phyloP scores from a whole-genome alignment of 768 basidiomycete species.

The Thelephora aurantiotincta region DNA sequence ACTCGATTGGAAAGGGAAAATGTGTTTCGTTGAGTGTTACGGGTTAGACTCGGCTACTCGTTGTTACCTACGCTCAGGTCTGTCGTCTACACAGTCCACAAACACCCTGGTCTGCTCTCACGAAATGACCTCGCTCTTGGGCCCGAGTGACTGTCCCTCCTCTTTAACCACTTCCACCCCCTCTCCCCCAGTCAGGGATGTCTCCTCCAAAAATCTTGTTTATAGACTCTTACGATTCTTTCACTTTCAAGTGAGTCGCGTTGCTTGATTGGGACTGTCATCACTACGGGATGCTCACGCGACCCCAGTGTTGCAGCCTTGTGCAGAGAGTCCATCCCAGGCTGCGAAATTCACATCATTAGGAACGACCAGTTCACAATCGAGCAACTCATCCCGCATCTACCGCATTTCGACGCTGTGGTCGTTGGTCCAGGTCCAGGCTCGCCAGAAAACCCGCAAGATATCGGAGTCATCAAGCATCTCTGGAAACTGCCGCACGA shows the following conservation, averaged over 20 bases:
- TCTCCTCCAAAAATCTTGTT: constrained; percentile 35
- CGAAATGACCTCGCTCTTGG: too few relatives aligned
- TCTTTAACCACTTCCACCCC: too few relatives aligned
- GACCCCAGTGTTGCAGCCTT: constrained; percentile 52
- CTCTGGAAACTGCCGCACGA: constrained; percentile 50
- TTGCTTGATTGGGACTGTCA: not conserved
- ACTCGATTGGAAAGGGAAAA: too few relatives aligned
- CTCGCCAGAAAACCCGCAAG: constrained; percentile 45
- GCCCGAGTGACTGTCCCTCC: too few relatives aligned
- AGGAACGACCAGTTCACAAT: constrained; percentile 52
- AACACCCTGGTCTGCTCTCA: too few relatives aligned
- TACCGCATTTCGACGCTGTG: constrained; percentile 51
- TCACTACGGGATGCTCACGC: too few relatives aligned
- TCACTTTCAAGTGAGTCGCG: constrained; percentile 63
- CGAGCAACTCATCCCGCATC: constrained; percentile 33
- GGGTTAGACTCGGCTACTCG: too few relatives aligned
- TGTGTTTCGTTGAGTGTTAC: too few relatives aligned
- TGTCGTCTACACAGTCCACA: too few relatives aligned
- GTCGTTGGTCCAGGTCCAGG: constrained; percentile 75
- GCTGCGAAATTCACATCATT: constrained; percentile 51
- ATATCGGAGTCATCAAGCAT: constrained; percentile 56
- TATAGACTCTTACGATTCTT: constrained; percentile 78
- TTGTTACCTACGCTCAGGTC: too few relatives aligned
- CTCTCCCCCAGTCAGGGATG: too few relatives aligned
- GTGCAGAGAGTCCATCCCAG: constrained; percentile 47